These are phyloP conservation scores for Coemansia sp. DNA, from an alignment of 192 early-diverging fungal genomes.

Conservation along the genomic window DNA sequence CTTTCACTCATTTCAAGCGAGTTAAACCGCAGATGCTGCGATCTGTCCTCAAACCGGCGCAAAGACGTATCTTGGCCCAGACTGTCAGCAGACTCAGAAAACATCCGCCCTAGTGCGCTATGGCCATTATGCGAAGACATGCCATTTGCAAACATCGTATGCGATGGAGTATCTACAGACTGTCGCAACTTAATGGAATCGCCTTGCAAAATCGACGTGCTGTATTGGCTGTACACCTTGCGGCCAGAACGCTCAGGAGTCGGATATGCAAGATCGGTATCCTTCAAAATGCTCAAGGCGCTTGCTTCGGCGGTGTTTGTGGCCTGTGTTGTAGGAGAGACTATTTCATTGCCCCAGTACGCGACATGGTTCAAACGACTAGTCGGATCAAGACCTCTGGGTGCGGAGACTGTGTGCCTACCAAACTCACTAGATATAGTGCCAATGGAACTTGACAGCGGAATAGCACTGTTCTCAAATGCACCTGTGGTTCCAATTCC, in stretches of 20 bases:
- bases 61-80: not conserved
- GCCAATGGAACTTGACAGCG: not conserved
- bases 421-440: not conserved
- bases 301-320: slow-evolving; percentile 50
- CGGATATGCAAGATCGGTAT: slow-evolving; percentile 52
- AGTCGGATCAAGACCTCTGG: slow-evolving; percentile 11
- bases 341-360: slow-evolving; percentile 16
- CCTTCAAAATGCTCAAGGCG: slow-evolving; percentile 53
- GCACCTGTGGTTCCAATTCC: not conserved
- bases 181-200: slow-evolving; percentile 13
- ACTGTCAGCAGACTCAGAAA: slow-evolving; percentile 6
- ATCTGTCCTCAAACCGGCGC: not conserved
- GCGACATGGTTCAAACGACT: slow-evolving; percentile 11
- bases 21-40: slow-evolving; percentile 19
- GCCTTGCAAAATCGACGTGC: not conserved
- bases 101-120: slow-evolving; percentile 4
- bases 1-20: slow-evolving; percentile 2
- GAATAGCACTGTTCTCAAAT: not conserved
- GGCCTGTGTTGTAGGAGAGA: slow-evolving; percentile 17
- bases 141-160: slow-evolving; percentile 15
- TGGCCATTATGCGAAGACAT: slow-evolving; percentile 2
- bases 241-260: slow-evolving; percentile 25
- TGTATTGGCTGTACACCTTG: slow-evolving; percentile 2
- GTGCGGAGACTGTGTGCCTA: slow-evolving; percentile 5
- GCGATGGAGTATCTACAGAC: not conserved